Conservation (phyloP, 768 basidiomycete species). For the Agrocybe praecox region DNA sequence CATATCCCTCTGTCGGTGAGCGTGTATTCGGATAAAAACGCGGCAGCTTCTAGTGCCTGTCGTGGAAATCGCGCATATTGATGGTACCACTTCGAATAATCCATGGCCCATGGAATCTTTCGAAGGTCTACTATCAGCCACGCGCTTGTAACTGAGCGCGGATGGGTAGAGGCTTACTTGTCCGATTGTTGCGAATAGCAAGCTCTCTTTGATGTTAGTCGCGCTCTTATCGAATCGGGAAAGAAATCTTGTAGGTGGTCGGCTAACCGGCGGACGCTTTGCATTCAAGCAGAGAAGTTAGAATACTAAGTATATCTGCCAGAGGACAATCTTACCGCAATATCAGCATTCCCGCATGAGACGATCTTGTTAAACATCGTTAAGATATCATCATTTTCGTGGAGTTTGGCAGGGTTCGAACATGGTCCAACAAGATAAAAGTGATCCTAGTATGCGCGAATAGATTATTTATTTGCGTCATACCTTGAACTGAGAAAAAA, state of each 20-base stretch:
- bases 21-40: constrained; percentile 52
- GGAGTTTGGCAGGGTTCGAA: constrained; percentile 46
- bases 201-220: constrained; percentile 59
- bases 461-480: not conserved
- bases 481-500: not conserved
- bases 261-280: constrained; percentile 29
- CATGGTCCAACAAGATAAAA: constrained; percentile 52
- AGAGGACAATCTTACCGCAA: constrained; percentile 37
- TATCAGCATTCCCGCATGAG: constrained; percentile 42
- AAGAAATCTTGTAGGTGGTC: constrained; percentile 47
- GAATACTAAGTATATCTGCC: too few species aligned
- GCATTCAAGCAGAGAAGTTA: not conserved
- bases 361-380: constrained; percentile 53
- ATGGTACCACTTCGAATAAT: constrained; percentile 61
- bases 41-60: constrained; percentile 49
- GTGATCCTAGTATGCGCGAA: constrained; percentile 38
- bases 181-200: constrained; percentile 49
- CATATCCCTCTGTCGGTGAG: constrained; percentile 54
- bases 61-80: constrained; percentile 56
- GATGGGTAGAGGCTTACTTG: constrained; percentile 33
- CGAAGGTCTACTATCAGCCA: not conserved
- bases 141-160: not conserved
- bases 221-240: constrained; percentile 62
- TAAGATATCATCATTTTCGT: constrained; percentile 31
- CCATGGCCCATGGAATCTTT: constrained; percentile 56